These are phyloP conservation scores for Pinus albicaulis DNA, from an alignment of 75 land plant genomes.

Conservation along the genomic window DNA sequence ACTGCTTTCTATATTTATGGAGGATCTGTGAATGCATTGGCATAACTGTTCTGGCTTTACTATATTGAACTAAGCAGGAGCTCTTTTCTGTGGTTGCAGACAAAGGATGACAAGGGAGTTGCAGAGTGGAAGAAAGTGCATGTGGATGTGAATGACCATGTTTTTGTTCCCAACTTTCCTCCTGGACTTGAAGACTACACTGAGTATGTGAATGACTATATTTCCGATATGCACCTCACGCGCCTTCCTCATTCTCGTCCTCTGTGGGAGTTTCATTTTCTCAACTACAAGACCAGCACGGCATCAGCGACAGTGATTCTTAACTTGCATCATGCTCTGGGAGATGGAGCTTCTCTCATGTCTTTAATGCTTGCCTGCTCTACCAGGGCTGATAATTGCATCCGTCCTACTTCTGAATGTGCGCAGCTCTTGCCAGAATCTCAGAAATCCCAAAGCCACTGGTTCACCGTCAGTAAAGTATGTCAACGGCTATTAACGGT, in stretches of 20 bases:
- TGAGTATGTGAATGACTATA: conserved; percentile 61
- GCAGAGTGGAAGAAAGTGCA: neutral
- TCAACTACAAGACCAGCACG: conserved; percentile 41
- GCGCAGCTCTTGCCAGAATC: neutral
- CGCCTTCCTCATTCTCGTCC: conserved; percentile 34
- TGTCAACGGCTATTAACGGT: neutral
- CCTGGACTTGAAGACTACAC: conserved; percentile 67
- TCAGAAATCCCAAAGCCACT: neutral
- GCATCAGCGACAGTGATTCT: conserved; percentile 40
- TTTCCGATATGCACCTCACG: conserved; percentile 25
- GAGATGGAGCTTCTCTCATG: conserved; percentile 81
- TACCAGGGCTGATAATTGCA: conserved; percentile 36
- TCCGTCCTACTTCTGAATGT: conserved; percentile 26
- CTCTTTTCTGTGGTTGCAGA: neutral
- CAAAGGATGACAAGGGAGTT: neutral
- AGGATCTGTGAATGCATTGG: too few species aligned
- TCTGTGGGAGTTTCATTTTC: neutral
- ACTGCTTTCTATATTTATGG: too few species aligned
- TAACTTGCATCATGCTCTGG: conserved; percentile 71
- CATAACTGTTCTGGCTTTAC: too few species aligned
- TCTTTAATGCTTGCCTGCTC: conserved; percentile 71
- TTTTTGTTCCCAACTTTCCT: conserved; percentile 62
- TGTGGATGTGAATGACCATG: conserved; percentile 18
- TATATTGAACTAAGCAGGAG: too few species aligned
- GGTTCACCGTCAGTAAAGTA: neutral